These are phyloP conservation scores for Fusarium vanettenii DNA, from an alignment of 2,329 filamentous ascomycete species.

Conservation along the genomic window DNA sequence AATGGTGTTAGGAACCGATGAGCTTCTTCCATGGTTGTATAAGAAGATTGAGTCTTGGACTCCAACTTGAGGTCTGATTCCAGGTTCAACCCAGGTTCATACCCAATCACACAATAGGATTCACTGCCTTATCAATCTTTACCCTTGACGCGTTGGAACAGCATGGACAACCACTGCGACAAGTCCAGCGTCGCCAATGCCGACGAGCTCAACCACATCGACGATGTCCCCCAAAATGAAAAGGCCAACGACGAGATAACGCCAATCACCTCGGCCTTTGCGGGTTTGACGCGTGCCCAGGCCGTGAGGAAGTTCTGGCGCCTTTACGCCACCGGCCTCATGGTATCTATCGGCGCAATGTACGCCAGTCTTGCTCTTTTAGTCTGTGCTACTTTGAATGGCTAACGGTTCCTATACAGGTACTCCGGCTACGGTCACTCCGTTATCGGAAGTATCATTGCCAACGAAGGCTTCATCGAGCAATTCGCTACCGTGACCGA, in stretches of 20 bases:
- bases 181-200: neutral
- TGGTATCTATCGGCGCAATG: neutral
- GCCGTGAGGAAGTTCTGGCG: conserved; percentile 1
- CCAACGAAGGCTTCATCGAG: conserved; percentile 2
- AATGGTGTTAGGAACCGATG: neutral
- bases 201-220: neutral
- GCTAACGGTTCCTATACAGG: neutral
- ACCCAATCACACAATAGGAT: neutral
- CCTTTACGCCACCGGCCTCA: neutral
- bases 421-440: neutral
- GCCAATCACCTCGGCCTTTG: neutral
- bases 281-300: neutral
- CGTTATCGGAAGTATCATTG: conserved; percentile 2
- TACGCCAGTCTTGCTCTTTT: neutral
- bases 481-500: conserved; percentile 3
- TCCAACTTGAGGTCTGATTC: neutral
- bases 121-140: neutral
- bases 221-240: neutral
- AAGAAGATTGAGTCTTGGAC: neutral
- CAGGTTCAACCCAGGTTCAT: neutral
- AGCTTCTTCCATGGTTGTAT: neutral
- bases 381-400: neutral
- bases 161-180: neutral
- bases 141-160: neutral
- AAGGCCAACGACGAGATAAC: neutral